Evolutionary conservation across 2,329 filamentous ascomycete genomes (phyloP), one percentile per base, ranked within the genome.

Genomic region (Phaeosphaeriaceae sp.): DNA sequence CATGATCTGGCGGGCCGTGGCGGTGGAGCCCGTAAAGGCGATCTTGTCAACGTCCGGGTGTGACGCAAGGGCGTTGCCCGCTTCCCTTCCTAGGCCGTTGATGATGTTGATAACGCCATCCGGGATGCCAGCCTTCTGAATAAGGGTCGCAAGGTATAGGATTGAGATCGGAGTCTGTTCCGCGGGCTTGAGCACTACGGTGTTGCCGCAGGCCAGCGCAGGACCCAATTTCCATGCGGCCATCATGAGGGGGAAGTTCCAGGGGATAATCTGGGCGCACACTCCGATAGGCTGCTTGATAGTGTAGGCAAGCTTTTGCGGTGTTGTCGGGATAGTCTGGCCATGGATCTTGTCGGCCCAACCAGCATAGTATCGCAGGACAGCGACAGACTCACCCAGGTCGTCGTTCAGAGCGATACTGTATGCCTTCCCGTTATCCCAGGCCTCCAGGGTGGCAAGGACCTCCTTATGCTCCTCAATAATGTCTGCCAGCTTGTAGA

Each of bases 331-430:
- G 55, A 91, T n/a, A 3, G 86, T 85, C 66, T 88, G 83, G 17
- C 89, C 88, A 50, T 84, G 83, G 54, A 87, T 84, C 76, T 92
- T 92, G 74, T 92, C 89, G 32, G 87, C 86, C 73, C 83, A 91
- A 38, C 89, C 88, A 36, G 83, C 87, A 63, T 91, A 92, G 73
- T 92, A 92, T 54, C 83, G 83, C 40, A 87, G 35, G 2, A 9
- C 9, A 17, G 16, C 17, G 6, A 20, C 20, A 4, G 8, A 4
- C 21, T 5, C 21, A 23, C 5, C 21, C 21, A 23, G 4, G 8
- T 23, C 21, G 5, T 23, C 21, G 5, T 23, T 8, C 21, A 8
- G 21, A 13, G 16, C 18, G 8, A 13, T 7, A 5, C 2, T 11
- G 5, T 20, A 6, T 6, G 18, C 2, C 18, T 37, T 7, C 6